Conservation (phyloP, 1,284 basidiomycete species). For the Microbotryum saponariae region DNA sequence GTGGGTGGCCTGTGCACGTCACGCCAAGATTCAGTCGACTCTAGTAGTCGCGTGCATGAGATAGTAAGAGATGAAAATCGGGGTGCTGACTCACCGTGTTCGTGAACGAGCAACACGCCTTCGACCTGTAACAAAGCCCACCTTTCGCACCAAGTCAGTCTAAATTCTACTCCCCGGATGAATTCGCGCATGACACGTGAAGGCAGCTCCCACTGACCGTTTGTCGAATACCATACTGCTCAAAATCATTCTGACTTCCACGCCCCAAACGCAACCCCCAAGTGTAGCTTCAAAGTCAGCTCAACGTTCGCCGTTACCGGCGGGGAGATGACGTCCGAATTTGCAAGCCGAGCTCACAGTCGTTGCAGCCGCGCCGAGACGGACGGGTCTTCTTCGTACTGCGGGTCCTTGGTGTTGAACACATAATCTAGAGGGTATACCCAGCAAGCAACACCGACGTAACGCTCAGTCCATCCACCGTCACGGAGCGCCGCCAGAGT, state of each 20-base stretch:
- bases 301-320: not conserved
- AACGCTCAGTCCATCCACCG: too few relatives aligned
- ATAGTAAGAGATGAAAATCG: too few relatives aligned
- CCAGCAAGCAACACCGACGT: not conserved
- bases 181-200: too few relatives aligned
- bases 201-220: conserved; percentile 16
- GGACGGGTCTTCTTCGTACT: conserved; percentile 92
- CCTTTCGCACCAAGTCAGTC: too few relatives aligned
- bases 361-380: conserved; percentile 53
- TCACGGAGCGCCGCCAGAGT: too few relatives aligned
- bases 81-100: conserved; percentile 39
- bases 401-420: conserved; percentile 68
- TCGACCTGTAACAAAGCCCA: conserved; percentile 52
- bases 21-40: not conserved
- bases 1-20: conserved; percentile 77
- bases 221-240: conserved; percentile 61
- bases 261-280: not conserved
- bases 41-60: too few relatives aligned
- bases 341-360: conserved; percentile 15
- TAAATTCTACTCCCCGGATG: too few relatives aligned
- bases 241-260: conserved; percentile 75
- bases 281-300: not conserved
- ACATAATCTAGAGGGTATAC: conserved; percentile 19
- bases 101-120: conserved; percentile 89
- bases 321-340: not conserved